phyloP scores from a whole-genome alignment of 306 rosid genomes.

The Mimosa bimucronata region DNA sequence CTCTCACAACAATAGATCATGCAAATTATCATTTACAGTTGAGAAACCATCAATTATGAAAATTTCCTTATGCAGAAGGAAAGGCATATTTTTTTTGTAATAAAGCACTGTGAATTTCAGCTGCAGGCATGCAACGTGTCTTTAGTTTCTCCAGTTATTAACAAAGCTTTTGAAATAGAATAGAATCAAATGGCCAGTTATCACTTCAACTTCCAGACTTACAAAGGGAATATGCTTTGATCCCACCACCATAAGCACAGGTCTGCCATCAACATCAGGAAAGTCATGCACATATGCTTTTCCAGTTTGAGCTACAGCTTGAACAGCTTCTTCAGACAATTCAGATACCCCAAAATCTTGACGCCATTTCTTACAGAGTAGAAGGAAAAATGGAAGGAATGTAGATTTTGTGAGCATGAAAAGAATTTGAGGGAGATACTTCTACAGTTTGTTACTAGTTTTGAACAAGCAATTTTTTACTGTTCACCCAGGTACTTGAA shows the following conservation, averaged over 20 bases:
- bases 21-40: background rate
- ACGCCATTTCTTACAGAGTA: conserved; percentile 85
- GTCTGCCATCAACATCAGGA: conserved; percentile 73
- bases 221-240: conserved; percentile 81
- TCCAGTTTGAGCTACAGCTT: conserved; percentile 71
- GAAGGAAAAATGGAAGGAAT: conserved; percentile 42
- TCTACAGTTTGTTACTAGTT: background rate
- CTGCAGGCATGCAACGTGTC: conserved; percentile 6
- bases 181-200: conserved; percentile 17
- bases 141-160: conserved; percentile 7
- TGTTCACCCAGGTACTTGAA: background rate
- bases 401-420: conserved; percentile 15
- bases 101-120: conserved; percentile 1
- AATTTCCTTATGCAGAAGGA: conserved; percentile 13
- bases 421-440: background rate
- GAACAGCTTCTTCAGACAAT: conserved; percentile 70
- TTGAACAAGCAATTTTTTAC: background rate
- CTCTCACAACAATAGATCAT: background rate
- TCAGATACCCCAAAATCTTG: conserved; percentile 77
- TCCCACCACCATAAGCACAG: conserved; percentile 78
- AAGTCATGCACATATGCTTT: conserved; percentile 77
- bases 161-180: background rate
- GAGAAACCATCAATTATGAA: conserved; percentile 11
- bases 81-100: background rate
- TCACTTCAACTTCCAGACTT: conserved; percentile 45